Conservation (phyloP, 177 flowering plant species). For the Vitis hybrid region DNA sequence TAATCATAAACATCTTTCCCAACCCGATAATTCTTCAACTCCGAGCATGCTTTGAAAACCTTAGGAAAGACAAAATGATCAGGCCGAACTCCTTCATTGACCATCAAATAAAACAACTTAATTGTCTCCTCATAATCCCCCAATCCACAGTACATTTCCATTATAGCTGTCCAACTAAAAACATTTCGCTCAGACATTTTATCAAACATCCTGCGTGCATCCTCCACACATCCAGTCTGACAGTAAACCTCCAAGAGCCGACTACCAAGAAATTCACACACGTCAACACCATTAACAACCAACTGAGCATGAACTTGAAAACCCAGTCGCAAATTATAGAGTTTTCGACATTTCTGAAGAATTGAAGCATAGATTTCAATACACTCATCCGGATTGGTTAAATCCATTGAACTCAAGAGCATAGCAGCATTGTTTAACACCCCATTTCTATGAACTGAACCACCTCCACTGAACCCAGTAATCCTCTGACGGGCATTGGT, state of each 20-base stretch:
- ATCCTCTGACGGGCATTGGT: too few relatives aligned
- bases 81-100: conserved; percentile 27
- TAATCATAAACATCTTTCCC: conserved; percentile 40
- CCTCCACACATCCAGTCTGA: conserved; percentile 14
- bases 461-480: too few relatives aligned
- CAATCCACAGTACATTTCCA: conserved; percentile 21
- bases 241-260: conserved; percentile 25
- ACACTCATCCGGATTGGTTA: conserved; percentile 19
- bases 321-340: conserved; percentile 22
- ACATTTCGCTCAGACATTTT: conserved; percentile 24
- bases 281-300: conserved; percentile 33
- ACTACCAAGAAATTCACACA: conserved; percentile 26
- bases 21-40: conserved; percentile 21
- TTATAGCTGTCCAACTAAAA: conserved; percentile 29
- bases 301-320: conserved; percentile 38
- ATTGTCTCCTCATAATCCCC: conserved; percentile 31
- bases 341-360: conserved; percentile 30
- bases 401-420: conserved; percentile 28
- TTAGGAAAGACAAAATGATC: conserved; percentile 34
- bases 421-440: conserved; percentile 7
- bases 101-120: conserved; percentile 24
- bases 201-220: conserved; percentile 21
- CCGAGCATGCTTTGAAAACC: conserved; percentile 32
- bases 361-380: conserved; percentile 25
- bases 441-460: conserved; percentile 9